Conservation (phyloP, 495 filamentous ascomycete species). For the Neurospora cerealis region DNA sequence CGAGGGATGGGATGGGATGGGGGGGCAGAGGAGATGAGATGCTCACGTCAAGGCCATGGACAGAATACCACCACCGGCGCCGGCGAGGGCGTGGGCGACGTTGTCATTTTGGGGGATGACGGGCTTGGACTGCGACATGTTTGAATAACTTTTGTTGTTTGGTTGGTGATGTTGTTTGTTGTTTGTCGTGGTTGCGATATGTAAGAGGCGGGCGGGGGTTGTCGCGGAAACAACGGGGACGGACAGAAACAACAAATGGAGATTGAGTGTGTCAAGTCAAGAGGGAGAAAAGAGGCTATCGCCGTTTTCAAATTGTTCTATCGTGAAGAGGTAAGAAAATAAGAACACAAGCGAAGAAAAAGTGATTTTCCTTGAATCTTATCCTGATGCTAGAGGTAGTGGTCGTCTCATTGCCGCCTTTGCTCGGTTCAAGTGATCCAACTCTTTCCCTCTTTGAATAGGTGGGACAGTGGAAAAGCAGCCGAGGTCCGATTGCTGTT, state of each 20-base stretch:
- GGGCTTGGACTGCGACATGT: slow-evolving; percentile 34
- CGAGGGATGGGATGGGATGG: background rate
- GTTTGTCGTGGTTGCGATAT: background rate
- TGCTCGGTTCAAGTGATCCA: background rate
- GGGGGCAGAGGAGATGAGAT: slow-evolving; percentile 2
- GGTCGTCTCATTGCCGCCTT: background rate
- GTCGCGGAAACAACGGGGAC: background rate
- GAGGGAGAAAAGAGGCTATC: background rate
- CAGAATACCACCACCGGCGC: slow-evolving; percentile 82
- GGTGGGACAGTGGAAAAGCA: background rate
- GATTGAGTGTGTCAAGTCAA: background rate
- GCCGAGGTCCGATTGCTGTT: background rate
- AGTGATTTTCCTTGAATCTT: background rate
- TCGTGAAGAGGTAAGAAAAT: background rate
- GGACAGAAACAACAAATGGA: background rate
- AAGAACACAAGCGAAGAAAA: background rate
- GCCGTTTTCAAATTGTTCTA: background rate
- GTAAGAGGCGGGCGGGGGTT: background rate
- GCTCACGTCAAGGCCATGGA: slow-evolving; percentile 89
- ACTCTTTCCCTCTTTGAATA: background rate
- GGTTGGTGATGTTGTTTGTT: background rate
- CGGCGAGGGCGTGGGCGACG: slow-evolving; percentile 79
- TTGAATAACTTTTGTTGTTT: background rate
- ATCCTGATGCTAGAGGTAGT: background rate
- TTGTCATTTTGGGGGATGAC: slow-evolving; percentile 70